phyloP scores from a whole-genome alignment of 2,329 filamentous ascomycete species.

The Phaeosphaeriaceae sp. region DNA sequence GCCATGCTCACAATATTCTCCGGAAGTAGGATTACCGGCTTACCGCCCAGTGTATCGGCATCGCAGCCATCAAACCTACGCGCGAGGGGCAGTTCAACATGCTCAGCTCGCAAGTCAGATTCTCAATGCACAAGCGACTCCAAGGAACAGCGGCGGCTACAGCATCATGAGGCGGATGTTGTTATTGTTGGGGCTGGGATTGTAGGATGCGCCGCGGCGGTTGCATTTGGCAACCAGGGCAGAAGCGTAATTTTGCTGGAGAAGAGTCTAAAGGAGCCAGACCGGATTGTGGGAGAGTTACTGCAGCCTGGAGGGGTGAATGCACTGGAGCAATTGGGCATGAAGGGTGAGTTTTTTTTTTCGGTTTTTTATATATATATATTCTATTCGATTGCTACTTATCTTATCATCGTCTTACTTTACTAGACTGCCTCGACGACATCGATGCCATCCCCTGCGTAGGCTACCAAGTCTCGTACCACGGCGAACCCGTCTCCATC shows the following conservation, averaged over 20 bases:
- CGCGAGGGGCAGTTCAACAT: slow-evolving; percentile 20
- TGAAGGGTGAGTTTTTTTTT: slow-evolving; percentile 54
- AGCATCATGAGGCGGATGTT: slow-evolving; percentile 74
- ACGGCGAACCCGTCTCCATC: slow-evolving; percentile 74
- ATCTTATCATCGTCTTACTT: too few relatives aligned
- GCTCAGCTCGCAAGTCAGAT: slow-evolving; percentile 16
- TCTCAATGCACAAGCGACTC: slow-evolving; percentile 25
- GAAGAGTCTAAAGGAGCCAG: slow-evolving; percentile 85
- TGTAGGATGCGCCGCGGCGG: slow-evolving; percentile 85
- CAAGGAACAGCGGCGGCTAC: slow-evolving; percentile 55
- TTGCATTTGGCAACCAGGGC: slow-evolving; percentile 84
- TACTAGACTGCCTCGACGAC: slow-evolving; percentile 81
- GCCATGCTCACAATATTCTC: slow-evolving; percentile 36
- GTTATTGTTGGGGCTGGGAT: slow-evolving; percentile 92
- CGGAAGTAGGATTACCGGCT: slow-evolving; percentile 28
- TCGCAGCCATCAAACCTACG: slow-evolving; percentile 16
- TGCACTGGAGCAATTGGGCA: slow-evolving; percentile 79
- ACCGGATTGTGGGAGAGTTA: slow-evolving; percentile 94
- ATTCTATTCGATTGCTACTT: too few relatives aligned
- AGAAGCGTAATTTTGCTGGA: slow-evolving; percentile 91
- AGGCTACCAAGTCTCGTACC: slow-evolving; percentile 88
- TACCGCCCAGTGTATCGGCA: slow-evolving; percentile 28
- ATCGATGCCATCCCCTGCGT: slow-evolving; percentile 85
- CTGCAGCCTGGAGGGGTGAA: slow-evolving; percentile 89
- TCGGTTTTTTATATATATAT: not conserved